A percentile compares a stretch with the other conserved stretches of the same genome.
phyloP scores from a whole-genome alignment of 2,329 filamentous ascomycete genomes.

The Fusarium mexicanum region DNA sequence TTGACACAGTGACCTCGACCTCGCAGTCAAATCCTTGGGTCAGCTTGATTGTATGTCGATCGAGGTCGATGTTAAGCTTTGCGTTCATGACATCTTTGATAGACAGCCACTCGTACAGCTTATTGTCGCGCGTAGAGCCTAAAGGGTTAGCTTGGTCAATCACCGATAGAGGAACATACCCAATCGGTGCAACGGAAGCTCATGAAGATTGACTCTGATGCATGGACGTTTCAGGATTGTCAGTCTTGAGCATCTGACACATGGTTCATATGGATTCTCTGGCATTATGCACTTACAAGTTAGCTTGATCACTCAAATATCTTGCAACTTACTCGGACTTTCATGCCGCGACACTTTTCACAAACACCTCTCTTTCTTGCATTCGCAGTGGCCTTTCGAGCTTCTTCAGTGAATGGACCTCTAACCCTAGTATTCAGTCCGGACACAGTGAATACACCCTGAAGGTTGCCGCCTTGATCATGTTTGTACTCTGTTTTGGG shows the following conservation, averaged over 20 bases:
- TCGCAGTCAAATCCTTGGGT: not conserved
- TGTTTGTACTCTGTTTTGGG: not conserved
- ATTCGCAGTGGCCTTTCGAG: not conserved
- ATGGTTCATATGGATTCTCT: not conserved
- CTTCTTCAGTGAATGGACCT: not conserved
- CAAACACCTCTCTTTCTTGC: not conserved
- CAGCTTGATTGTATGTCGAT: not conserved
- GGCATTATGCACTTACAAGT: not conserved
- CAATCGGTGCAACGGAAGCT: not conserved
- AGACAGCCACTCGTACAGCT: not conserved
- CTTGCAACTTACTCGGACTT: not conserved
- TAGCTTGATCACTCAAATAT: fast-evolving
- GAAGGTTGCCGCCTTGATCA: not conserved
- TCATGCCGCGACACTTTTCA: not conserved
- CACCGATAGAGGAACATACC: not conserved
- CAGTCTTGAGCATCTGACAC: not conserved
- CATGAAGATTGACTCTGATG: not conserved
- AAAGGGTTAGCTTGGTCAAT: not conserved
- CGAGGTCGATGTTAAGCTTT: not conserved
- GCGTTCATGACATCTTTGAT: not conserved
- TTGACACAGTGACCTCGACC: not conserved
- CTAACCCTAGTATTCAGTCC: not conserved
- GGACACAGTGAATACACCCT: not conserved
- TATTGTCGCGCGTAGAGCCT: not conserved
- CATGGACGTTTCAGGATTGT: not conserved